Base-by-base conservation (phyloP, 345 rosid species). In the Populus alba region DNA sequence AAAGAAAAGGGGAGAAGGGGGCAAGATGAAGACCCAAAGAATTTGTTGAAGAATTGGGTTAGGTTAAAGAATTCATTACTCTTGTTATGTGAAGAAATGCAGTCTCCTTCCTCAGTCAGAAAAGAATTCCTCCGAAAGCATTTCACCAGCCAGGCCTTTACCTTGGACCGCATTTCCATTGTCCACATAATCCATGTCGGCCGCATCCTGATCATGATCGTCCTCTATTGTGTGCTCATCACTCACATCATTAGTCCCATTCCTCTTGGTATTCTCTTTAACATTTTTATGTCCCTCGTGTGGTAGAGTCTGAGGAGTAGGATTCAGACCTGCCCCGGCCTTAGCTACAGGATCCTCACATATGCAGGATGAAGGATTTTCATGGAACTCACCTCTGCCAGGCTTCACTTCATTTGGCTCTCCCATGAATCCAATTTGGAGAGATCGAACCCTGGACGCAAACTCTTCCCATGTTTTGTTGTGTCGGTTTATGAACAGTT, bases 391-490 rank as follows among this genome's bases (percentile, higher is more conserved):
- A 0, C 99, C 98, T 20, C 80, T 83, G 38, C 92, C 97, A 37
- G 92, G 93, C 80, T 86, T 94, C 72, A 84, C 77, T 83, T 93
- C 98, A 51, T 91, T 88, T 77, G 98, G 92, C 66, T 84, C 94
- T 78, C 98, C 98, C 95, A 92, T 91, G 91, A 89, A 92, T 16
- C 98, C 98, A 51, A 84, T 84, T 82, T 95, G 98, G 79, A 76
- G 75, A 43, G 75, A 78, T 53, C 82, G 81, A 59, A 95, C 89
- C 80, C 75, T 90, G 0, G 89, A 89, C 5, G 93, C 80, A 86
- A 93, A 95, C 77, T 91, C 95, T 71, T 89, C 93, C 98, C 98
- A 93, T 70, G 94, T 87, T 90, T 87, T 88, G 83, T 88, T 93
- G 23, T 84, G 81, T 77, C 92, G 87, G 81, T 81, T 83, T 87